Conservation (phyloP, 192 early-diverging fungal species). For the Backusella luteola region DNA sequence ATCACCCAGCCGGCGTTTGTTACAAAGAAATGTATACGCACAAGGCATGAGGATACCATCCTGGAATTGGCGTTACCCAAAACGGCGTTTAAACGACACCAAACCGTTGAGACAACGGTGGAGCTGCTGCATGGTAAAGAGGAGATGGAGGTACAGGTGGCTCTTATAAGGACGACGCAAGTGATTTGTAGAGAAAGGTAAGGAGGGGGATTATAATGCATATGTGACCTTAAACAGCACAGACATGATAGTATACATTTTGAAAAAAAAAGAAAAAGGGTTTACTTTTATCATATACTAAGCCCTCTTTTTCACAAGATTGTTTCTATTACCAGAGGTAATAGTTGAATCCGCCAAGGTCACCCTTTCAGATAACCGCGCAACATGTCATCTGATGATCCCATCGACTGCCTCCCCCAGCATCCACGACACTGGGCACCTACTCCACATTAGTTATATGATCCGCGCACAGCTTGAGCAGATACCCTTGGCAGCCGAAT, state of each 20-base stretch:
- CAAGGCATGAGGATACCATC: background rate
- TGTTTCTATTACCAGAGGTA: background rate
- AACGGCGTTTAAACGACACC: background rate
- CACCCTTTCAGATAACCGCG: background rate
- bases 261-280: too few species aligned
- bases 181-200: slow-evolving; percentile 1
- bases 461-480: background rate
- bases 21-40: background rate
- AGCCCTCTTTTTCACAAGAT: background rate
- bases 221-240: background rate
- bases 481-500: background rate
- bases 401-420: background rate
- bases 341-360: background rate
- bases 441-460: background rate
- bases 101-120: background rate
- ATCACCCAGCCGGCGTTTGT: background rate
- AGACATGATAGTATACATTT: too few species aligned
- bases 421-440: background rate
- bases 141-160: background rate
- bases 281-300: too few species aligned
- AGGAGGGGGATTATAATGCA: background rate
- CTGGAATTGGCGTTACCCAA: background rate
- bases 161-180: background rate
- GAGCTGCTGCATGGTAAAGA: background rate
- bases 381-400: background rate